Evolutionary conservation across 2,329 filamentous ascomycete species (phyloP).

Genomic region (Microcyclospora pomicola): DNA sequence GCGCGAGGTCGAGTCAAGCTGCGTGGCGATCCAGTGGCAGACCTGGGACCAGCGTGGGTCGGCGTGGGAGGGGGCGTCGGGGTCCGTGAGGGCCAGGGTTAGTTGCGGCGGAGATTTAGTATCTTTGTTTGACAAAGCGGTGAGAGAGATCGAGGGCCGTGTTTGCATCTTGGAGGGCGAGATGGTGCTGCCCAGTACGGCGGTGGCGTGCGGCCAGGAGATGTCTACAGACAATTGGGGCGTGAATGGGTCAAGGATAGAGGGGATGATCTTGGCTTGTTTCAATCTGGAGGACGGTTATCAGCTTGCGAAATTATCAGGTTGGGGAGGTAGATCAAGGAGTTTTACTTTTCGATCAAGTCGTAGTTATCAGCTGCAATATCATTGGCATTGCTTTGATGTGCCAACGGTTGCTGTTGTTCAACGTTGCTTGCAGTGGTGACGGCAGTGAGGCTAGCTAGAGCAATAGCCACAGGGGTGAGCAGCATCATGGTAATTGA

Average conservation of each 20-base stretch:
- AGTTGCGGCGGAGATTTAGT: constrained; percentile 22
- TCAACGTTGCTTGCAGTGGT: too few species aligned
- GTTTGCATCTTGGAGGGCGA: constrained; percentile 30
- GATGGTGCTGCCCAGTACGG: constrained; percentile 42
- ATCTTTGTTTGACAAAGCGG: constrained; percentile 1
- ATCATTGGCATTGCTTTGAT: too few species aligned
- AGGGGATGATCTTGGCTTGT: constrained; percentile 21
- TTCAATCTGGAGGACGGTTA: constrained; percentile 10
- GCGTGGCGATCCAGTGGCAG: constrained; percentile 41
- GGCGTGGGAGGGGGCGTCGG: constrained; percentile 41
- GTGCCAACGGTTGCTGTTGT: too few species aligned
- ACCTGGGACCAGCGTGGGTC: constrained; percentile 44
- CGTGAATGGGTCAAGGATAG: constrained; percentile 45
- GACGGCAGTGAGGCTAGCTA: too few species aligned
- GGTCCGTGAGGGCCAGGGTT: constrained; percentile 41
- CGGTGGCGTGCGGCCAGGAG: constrained; percentile 30
- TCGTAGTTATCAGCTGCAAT: too few species aligned
- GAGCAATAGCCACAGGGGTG: too few species aligned
- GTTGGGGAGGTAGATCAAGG: too few species aligned
- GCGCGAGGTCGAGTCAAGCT: constrained; percentile 17
- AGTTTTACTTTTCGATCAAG: too few species aligned
- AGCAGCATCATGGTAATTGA: too few species aligned
- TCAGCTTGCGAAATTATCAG: background rate
- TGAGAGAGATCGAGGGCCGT: constrained; percentile 25
- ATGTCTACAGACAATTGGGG: constrained; percentile 40